phyloP scores from a whole-genome alignment of 106 monocot genomes.

The Gastrodia elata region DNA sequence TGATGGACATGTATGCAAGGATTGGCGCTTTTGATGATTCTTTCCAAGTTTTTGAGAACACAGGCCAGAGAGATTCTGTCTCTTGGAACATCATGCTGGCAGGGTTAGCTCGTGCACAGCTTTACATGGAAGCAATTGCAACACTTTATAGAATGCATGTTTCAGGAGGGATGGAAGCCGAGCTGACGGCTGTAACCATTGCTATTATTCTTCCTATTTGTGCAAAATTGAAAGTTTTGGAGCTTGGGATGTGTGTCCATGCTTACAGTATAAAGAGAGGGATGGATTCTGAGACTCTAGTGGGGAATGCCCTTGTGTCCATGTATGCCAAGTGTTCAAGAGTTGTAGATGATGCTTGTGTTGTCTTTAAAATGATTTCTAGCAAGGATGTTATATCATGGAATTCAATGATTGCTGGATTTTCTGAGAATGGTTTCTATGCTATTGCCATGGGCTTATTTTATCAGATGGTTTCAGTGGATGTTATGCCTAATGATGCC shows the following conservation, averaged over 20 bases:
- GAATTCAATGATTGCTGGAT: constrained; percentile 71
- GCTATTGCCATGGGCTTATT: constrained; percentile 37
- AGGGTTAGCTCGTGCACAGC: constrained; percentile 26
- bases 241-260: constrained; percentile 28
- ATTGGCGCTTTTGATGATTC: constrained; percentile 28
- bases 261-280: constrained; percentile 37
- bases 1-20: constrained; percentile 52
- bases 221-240: constrained; percentile 24
- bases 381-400: constrained; percentile 57
- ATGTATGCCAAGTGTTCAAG: constrained; percentile 60
- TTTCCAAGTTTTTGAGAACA: constrained; percentile 19
- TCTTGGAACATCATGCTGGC: constrained; percentile 51
- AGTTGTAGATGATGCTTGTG: constrained; percentile 21
- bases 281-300: constrained; percentile 42
- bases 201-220: constrained; percentile 43
- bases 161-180: constrained; percentile 17
- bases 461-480: constrained; percentile 24
- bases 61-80: constrained; percentile 33
- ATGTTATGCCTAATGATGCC: constrained; percentile 32
- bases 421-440: constrained; percentile 26
- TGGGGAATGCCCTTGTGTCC: constrained; percentile 53
- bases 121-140: constrained; percentile 14
- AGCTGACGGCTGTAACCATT: constrained; percentile 25
- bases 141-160: constrained; percentile 35
- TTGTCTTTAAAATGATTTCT: constrained; percentile 22